Evolutionary conservation across 225 moss, liverwort and hornwort species (phyloP), one percentile per base, ranked within the genome.

Genomic region (Climacium dendroides): DNA sequence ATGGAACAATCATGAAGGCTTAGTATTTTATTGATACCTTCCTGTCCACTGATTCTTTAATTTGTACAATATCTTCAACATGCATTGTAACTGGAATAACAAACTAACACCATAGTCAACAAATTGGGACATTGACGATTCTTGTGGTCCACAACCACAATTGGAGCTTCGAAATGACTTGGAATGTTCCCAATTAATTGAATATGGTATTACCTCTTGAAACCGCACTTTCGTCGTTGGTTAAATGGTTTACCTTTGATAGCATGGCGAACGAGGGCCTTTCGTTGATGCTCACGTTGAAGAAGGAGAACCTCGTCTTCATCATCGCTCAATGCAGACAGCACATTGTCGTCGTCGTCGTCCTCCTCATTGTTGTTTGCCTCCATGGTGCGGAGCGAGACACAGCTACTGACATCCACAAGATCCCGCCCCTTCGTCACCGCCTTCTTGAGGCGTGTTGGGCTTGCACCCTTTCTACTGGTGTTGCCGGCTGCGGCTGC

Each of bases 391-490:
- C 65, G 89, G 45, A 89, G 92, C 29, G 90, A 93, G 82, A 92
- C 91, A 66, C 92, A 93, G 83, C 93, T 93, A 86, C 93, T 92
- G 45, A 93, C 91, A 59, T 92, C 87, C 29, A 90, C 93, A 50
- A 92, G 87, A 59, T 91, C 83, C 50, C 89, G 85, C 39, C 91
- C 91, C 74, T 64, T 78, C 25, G 53, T 79, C 66, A 75, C 79
- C 26, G 35, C 62, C 58, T 84, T 84, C 63, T 87, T 87, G 19
- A 37, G 29, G 28, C 35, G 85, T 22, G 74, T 86, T 78, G 58
- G 75, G 15, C 62, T 75, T 61, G 78, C 85, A 71, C 45, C 75
- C 45, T 32, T 34, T 35, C 86, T 29, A 39, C 84, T 62, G 43
- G 73, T 4, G 16, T 72, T 59, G 24, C 62, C 74, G 17, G 78